A percentile compares a stretch with the other conserved stretches of the same genome.
These are phyloP conservation scores for Pleoardoris graminearum DNA, from an alignment of 2,329 filamentous ascomycete species.

Conservation along the genomic window DNA sequence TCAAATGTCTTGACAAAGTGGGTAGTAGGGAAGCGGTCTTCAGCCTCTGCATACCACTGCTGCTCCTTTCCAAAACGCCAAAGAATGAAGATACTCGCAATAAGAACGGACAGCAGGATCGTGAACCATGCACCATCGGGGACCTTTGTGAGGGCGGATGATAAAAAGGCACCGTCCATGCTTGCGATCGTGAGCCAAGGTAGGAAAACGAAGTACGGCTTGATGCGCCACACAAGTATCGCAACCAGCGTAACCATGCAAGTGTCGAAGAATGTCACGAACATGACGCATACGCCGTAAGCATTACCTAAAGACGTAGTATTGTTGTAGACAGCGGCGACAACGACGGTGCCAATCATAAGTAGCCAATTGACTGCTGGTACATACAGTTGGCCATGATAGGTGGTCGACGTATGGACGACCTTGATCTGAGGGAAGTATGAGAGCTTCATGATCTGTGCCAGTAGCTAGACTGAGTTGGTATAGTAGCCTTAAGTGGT, in stretches of 20 bases:
- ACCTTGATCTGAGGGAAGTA: slow-evolving; percentile 79
- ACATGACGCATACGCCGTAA: slow-evolving; percentile 78
- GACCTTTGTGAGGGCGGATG: slow-evolving; percentile 71
- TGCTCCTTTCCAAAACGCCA: slow-evolving; percentile 81
- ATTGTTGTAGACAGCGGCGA: slow-evolving; percentile 74
- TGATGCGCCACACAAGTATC: slow-evolving; percentile 71
- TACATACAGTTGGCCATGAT: slow-evolving; percentile 77
- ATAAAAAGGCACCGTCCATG: slow-evolving; percentile 71
- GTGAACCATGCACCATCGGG: slow-evolving; percentile 81
- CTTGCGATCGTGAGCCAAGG: slow-evolving; percentile 66
- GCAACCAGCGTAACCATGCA: slow-evolving; percentile 73
- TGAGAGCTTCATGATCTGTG: slow-evolving; percentile 71
- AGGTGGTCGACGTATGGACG: slow-evolving; percentile 69
- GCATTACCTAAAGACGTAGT: slow-evolving; percentile 67
- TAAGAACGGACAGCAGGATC: slow-evolving; percentile 63
- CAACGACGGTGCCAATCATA: slow-evolving; percentile 74
- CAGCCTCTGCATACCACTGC: slow-evolving; percentile 72
- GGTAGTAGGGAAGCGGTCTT: slow-evolving; percentile 57
- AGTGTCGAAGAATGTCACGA: slow-evolving; percentile 78
- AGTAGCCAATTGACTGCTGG: slow-evolving; percentile 76
- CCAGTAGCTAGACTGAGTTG: slow-evolving; percentile 53
- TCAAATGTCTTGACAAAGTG: slow-evolving; percentile 47
- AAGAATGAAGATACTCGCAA: slow-evolving; percentile 68
- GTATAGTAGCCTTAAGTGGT: slow-evolving; percentile 6
- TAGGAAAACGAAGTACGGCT: slow-evolving; percentile 62